Evolutionary conservation across 805 yeast genomes (phyloP), one percentile per base, ranked within the genome.

Genomic region (Candida berthetii): DNA sequence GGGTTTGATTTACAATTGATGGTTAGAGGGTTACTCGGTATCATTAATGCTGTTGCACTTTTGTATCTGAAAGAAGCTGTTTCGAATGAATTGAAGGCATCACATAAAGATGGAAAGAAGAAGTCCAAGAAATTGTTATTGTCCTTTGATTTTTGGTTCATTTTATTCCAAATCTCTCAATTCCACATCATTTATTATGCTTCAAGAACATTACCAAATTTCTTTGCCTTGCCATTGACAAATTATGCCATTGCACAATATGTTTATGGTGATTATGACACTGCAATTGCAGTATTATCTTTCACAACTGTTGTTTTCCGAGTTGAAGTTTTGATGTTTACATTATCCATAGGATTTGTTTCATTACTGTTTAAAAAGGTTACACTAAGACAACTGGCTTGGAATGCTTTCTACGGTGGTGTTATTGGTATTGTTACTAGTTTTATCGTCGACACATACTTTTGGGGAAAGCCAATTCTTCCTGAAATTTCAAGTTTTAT

Each of bases 181-280:
- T 91, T 90, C 64, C 97, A 91, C 57, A 46, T 87, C 16, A 62
- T 82, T 45, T 91, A 69, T 64, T 91, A 91, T 57, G 69, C 85
- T n/a, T 72, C 96, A 3, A 71, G 97, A 49, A 78, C 95, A 0
- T 67, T 91, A 43, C 96, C 97, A n/a, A 91, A 91, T 61, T 84
- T 83, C 50, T 65, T 90, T 43, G 56, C 76, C 14, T 65, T 91
- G 41, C 96, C 97, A 3, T 54, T 86, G 31, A 81, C 82, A 4
- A 74, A 76, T 42, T 51, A 64, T 36, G 83, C 84, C 0, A 48
- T 83, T 35, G 66, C 78, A 4, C 68, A 66, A 52, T 50, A 79
- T 14, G 48, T 86, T 14, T 48, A 50, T 16, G 86, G 82, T 10
- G 36, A 46, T 20, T 65, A 66, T 45, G 68, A 74, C 0, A 44